A percentile compares a stretch with the other conserved stretches of the same genome.
These are phyloP conservation scores for Gracilaria domingensis DNA, from an alignment of 23 red algal species.

Conservation along the genomic window DNA sequence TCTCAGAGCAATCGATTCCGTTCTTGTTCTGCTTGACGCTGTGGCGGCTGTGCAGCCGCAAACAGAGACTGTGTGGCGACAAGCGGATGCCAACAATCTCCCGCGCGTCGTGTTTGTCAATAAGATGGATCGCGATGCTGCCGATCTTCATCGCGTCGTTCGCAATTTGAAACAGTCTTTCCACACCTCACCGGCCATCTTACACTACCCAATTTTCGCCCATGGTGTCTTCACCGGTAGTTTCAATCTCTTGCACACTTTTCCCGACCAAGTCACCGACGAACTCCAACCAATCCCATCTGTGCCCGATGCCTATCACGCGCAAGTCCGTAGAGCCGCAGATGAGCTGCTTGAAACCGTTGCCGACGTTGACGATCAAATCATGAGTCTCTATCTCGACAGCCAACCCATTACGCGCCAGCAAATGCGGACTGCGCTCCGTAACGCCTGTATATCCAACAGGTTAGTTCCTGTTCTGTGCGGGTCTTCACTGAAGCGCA, in stretches of 20 bases:
- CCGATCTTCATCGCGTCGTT: slow-evolving; percentile 50
- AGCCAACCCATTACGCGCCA: slow-evolving; percentile 34
- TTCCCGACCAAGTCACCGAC: not conserved
- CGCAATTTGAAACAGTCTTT: slow-evolving; percentile 5
- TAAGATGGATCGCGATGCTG: slow-evolving; percentile 96
- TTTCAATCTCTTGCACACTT: slow-evolving; percentile 47
- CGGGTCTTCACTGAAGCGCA: slow-evolving; percentile 83
- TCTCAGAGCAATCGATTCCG: slow-evolving; percentile 93
- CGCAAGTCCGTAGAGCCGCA: slow-evolving; percentile 47
- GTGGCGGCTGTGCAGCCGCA: slow-evolving; percentile 96
- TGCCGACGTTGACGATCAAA: slow-evolving; percentile 86
- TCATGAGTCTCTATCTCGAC: slow-evolving; percentile 76
- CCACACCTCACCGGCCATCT: slow-evolving; percentile 12
- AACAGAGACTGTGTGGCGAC: slow-evolving; percentile 95
- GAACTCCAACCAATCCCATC: not conserved
- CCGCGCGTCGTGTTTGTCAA: slow-evolving; percentile 91
- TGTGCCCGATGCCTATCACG: not conserved
- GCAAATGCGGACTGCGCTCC: slow-evolving; percentile 59
- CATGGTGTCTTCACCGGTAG: slow-evolving; percentile 12
- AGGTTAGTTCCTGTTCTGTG: slow-evolving; percentile 85
- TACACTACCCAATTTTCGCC: slow-evolving; percentile 52
- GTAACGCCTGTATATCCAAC: slow-evolving; percentile 63
- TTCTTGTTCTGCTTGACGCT: slow-evolving; percentile 88
- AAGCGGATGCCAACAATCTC: slow-evolving; percentile 81
- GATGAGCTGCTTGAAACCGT: slow-evolving; percentile 80